A percentile compares a stretch with the other conserved stretches of the same genome.
These are phyloP conservation scores for Colletotrichum tanaceti DNA, from an alignment of 2,329 filamentous ascomycete species.

Conservation along the genomic window DNA sequence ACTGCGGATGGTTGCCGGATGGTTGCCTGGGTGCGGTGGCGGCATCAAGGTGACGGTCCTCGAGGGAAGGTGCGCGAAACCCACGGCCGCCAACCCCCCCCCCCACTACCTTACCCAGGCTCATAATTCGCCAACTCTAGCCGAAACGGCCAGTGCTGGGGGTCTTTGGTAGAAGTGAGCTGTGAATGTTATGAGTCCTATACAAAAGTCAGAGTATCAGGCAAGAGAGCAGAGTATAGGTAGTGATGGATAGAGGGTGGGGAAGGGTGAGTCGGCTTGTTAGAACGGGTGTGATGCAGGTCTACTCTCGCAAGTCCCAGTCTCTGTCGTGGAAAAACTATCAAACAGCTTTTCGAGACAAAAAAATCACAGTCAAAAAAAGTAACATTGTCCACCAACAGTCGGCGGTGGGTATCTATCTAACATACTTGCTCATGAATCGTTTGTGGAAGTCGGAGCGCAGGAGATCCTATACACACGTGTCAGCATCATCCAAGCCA, in stretches of 20 bases:
- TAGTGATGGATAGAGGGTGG: too few species aligned
- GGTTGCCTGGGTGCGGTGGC: background rate
- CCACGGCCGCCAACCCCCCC: background rate
- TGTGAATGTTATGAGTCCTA: background rate
- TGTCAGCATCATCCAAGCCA: conserved; percentile 44
- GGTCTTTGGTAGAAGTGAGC: background rate
- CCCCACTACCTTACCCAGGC: too few species aligned
- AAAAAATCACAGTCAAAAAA: background rate
- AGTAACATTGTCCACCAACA: conserved; percentile 6
- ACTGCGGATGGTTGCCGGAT: background rate
- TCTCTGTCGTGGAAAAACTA: background rate
- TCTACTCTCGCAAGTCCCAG: background rate
- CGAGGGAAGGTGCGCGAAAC: background rate
- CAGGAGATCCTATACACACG: conserved; percentile 76
- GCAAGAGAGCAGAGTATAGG: too few species aligned
- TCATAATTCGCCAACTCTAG: background rate
- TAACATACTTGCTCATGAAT: conserved; percentile 84
- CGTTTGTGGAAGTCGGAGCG: conserved; percentile 97
- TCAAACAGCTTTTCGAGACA: background rate
- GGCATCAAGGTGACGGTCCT: background rate
- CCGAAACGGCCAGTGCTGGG: too few species aligned
- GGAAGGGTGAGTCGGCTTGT: too few species aligned
- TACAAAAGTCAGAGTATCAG: background rate
- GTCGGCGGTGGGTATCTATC: conserved; percentile 51
- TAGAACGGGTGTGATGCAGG: too few species aligned